Evolutionary conservation across 345 rosid genomes (phyloP).

Genomic region (Durio zibethinus): DNA sequence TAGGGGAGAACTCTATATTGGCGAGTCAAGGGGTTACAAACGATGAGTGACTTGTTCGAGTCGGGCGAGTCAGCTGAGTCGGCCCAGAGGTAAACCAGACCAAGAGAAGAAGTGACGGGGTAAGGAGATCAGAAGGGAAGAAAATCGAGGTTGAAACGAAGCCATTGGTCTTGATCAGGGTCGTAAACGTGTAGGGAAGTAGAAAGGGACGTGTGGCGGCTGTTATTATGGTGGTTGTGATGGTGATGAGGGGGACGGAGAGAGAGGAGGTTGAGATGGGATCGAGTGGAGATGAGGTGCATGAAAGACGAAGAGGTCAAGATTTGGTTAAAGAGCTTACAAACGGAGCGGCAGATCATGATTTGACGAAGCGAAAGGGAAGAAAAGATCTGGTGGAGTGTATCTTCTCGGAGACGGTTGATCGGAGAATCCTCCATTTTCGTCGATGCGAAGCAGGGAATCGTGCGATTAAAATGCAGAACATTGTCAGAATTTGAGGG

Average conservation of each 20-base stretch:
- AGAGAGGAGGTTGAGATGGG: constrained; percentile 66
- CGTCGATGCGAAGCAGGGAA: background rate
- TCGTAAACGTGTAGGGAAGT: constrained; percentile 61
- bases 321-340: constrained; percentile 53
- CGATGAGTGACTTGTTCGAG: constrained; percentile 61
- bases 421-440: constrained; percentile 52
- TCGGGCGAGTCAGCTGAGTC: constrained; percentile 43
- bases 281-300: constrained; percentile 40
- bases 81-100: constrained; percentile 74
- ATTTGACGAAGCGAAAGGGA: constrained; percentile 73
- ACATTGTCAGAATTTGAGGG: background rate
- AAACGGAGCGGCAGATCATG: constrained; percentile 65
- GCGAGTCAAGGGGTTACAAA: constrained; percentile 74
- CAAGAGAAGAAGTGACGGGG: constrained; percentile 70
- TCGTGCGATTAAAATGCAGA: background rate
- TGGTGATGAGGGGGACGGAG: constrained; percentile 64
- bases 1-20: constrained; percentile 67
- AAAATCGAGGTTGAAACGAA: constrained; percentile 58
- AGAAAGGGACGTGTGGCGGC: constrained; percentile 15
- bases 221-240: constrained; percentile 30
- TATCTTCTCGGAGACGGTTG: constrained; percentile 63
- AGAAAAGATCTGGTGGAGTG: constrained; percentile 79
- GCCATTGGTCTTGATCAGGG: constrained; percentile 58
- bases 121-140: constrained; percentile 69
- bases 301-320: constrained; percentile 42